phyloP scores from a whole-genome alignment of 495 filamentous ascomycete species.

The Podospora pseudopauciseta region DNA sequence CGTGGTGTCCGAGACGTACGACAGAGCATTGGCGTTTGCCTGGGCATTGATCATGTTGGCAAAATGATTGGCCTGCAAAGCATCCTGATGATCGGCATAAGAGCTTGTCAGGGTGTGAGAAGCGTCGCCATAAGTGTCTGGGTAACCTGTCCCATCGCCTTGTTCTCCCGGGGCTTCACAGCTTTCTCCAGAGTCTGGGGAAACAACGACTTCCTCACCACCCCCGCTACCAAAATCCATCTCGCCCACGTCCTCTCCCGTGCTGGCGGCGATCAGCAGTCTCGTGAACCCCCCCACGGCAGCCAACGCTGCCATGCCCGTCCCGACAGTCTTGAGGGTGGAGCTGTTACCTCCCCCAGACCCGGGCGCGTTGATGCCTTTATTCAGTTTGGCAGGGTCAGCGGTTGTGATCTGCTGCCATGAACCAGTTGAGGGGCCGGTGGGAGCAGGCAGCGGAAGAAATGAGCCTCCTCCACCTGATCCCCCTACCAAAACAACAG shows the following conservation, averaged over 20 bases:
- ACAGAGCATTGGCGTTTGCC: neutral
- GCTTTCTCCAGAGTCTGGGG: neutral
- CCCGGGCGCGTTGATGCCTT: neutral
- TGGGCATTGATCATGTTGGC: conserved; percentile 6
- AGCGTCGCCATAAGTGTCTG: neutral
- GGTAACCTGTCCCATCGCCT: neutral
- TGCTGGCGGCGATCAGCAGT: neutral
- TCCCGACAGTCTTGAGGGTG: neutral
- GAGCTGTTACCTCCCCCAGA: neutral
- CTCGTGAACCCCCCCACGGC: conserved; percentile 1
- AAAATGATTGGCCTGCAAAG: neutral
- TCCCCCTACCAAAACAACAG: neutral
- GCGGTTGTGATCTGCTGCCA: neutral
- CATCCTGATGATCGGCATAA: neutral
- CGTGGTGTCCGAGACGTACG: neutral
- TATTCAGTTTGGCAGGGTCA: neutral
- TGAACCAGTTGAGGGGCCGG: neutral
- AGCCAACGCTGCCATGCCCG: neutral
- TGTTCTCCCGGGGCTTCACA: neutral
- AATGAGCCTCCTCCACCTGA: neutral
- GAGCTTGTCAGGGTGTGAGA: neutral
- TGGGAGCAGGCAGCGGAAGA: neutral
- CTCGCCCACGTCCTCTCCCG: conserved; percentile 6
- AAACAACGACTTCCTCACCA: neutral
- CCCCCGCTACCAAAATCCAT: neutral